Evolutionary conservation across 371 early-diverging fungal genomes (phyloP).

Genomic region (Coemansia sp.): DNA sequence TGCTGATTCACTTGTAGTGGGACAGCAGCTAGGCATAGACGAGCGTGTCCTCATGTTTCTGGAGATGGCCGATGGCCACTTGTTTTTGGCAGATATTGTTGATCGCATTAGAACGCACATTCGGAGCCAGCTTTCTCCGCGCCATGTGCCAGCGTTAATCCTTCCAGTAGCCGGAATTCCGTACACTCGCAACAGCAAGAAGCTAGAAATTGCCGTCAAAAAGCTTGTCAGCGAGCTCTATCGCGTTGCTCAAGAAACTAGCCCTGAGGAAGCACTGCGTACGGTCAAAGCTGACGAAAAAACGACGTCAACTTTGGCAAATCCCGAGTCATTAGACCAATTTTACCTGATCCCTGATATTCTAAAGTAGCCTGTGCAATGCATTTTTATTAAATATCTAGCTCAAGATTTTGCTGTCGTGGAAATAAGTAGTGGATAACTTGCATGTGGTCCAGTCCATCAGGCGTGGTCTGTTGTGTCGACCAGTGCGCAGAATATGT

Average conservation of each 20-base stretch:
- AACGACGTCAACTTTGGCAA: slow-evolving; percentile 75
- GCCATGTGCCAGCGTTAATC: slow-evolving; percentile 92
- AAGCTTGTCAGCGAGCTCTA: slow-evolving; percentile 67
- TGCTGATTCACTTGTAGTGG: slow-evolving; percentile 76
- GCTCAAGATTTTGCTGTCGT: slow-evolving; percentile 27
- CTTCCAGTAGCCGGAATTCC: slow-evolving; percentile 84
- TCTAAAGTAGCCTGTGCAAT: slow-evolving; percentile 6
- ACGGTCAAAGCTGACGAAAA: slow-evolving; percentile 54
- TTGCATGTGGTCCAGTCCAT: slow-evolving; percentile 43
- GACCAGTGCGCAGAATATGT: slow-evolving; percentile 21
- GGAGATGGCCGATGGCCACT: slow-evolving; percentile 63
- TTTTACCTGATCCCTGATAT: slow-evolving; percentile 68
- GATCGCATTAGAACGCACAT: slow-evolving; percentile 68
- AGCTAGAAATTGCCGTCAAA: slow-evolving; percentile 96
- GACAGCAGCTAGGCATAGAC: slow-evolving; percentile 79
- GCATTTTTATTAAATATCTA: neutral
- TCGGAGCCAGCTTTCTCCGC: slow-evolving; percentile 79
- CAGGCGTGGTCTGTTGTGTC: slow-evolving; percentile 12
- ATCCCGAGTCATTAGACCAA: slow-evolving; percentile 80
- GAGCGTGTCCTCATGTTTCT: slow-evolving; percentile 91
- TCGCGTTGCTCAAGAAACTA: slow-evolving; percentile 30
- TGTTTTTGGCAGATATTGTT: slow-evolving; percentile 47
- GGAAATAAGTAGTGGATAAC: slow-evolving; percentile 40
- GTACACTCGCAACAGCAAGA: slow-evolving; percentile 95
- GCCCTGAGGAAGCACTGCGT: slow-evolving; percentile 21